Percentiles rank a stretch among this genome's conserved stretches.
phyloP scores from a whole-genome alignment of 2,329 filamentous ascomycete genomes.

The Sporothrix brunneoviolacea region DNA sequence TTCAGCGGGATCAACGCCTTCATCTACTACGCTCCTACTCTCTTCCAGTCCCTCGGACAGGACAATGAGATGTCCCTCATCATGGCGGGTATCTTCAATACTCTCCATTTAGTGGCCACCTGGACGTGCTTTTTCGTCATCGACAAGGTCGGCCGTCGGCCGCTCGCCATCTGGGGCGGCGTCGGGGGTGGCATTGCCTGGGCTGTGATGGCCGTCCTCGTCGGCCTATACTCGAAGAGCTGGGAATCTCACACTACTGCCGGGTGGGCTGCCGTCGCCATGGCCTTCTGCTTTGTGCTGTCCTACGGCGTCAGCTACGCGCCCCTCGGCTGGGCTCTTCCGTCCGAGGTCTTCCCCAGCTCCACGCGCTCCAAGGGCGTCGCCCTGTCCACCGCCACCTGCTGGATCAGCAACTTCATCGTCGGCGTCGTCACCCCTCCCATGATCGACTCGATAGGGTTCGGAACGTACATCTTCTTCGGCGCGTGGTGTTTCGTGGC shows the following conservation, averaged over 20 bases:
- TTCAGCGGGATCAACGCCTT: slow-evolving; percentile 8
- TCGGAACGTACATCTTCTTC: too few relatives aligned
- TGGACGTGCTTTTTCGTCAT: slow-evolving; percentile 45
- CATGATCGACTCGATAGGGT: too few relatives aligned
- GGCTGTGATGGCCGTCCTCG: too few relatives aligned
- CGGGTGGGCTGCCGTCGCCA: too few relatives aligned
- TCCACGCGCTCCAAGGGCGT: slow-evolving; percentile 57
- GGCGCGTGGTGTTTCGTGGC: too few relatives aligned
- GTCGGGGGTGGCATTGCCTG: too few relatives aligned
- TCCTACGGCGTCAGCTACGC: too few relatives aligned
- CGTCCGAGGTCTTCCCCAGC: slow-evolving; percentile 54
- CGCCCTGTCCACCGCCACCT: slow-evolving; percentile 54
- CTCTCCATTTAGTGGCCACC: slow-evolving; percentile 56
- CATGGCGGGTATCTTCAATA: slow-evolving; percentile 38
- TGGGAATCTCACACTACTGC: too few relatives aligned
- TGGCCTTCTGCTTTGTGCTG: too few relatives aligned
- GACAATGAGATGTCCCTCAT: background rate
- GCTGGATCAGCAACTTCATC: slow-evolving; percentile 58
- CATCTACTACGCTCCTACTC: slow-evolving; percentile 9
- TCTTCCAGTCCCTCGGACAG: slow-evolving; percentile 6
- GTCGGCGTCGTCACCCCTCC: too few relatives aligned
- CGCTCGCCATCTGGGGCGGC: slow-evolving; percentile 38
- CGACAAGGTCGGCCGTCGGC: slow-evolving; percentile 51
- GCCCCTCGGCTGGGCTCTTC: too few relatives aligned
- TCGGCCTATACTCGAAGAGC: too few relatives aligned